Evolutionary conservation across 345 rosid genomes (phyloP), one percentile per base, ranked within the genome.

Genomic region (Camelina laxa): DNA sequence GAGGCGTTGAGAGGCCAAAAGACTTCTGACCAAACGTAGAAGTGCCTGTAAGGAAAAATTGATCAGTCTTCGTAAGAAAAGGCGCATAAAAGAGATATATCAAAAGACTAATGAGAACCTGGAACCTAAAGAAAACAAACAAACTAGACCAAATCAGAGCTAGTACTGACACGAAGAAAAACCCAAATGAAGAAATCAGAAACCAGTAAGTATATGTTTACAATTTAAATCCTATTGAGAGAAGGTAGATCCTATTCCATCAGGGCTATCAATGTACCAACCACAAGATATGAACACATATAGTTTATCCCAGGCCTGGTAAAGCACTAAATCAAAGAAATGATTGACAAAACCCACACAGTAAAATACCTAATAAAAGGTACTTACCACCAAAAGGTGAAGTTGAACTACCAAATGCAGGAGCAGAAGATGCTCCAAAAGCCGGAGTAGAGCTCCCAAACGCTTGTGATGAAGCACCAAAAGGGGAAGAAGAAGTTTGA

Each of bases 1-100:
- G 94, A 70, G 86, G 82, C 15, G 84, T 73, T 51, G 98, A 84
- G 80, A 90, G 87, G 70, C 96, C 96, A 80, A 91, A 91, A 45
- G 91, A 75, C 78, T 89, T 90, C 79, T 92, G 96, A 57, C 98
- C 96, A 66, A 88, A 90, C 17, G 72, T 70, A 76, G 94, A 85
- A 68, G 88, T 71, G 13, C 89, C 97, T 91, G 67, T 33, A 60
- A 51, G 44, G 4, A 47, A 44, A 69, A 7, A 49, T 16, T 5
- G 11, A 38, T 70, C 66, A 66, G 53, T 49, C 12, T 9, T n/a
- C 21, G 15, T 3, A 13, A 39, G 70, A 53, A 33, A 21, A 30
- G 36, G 7, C 45, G 61, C 50, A 65, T 9, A 12, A 64, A 44
- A 51, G 7, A 51, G 15, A 50, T n/a, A 51, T 0, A 64, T 55